Conservation (phyloP, 73 alveolate genomes). For the Paramecium caudatum region DNA sequence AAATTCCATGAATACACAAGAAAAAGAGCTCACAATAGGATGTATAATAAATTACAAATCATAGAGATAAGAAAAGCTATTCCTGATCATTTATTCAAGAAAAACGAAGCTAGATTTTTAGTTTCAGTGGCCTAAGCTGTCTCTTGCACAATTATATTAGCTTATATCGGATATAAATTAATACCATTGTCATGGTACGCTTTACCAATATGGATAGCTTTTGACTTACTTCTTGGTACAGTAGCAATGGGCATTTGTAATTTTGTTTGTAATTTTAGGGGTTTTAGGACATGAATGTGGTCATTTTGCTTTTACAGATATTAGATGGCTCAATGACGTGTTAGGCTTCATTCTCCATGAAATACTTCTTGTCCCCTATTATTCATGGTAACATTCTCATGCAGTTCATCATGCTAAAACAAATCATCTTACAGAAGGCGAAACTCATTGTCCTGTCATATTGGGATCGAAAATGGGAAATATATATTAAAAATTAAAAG, state of each 20-base stretch:
- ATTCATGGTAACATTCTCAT: constrained; percentile 68
- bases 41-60: not conserved
- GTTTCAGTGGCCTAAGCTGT: constrained; percentile 31
- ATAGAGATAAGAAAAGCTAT: constrained; percentile 59
- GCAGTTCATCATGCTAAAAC: constrained; percentile 66
- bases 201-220: constrained; percentile 55
- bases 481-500: constrained; percentile 34
- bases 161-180: constrained; percentile 21
- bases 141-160: not conserved
- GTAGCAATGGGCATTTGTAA: constrained; percentile 49
- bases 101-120: constrained; percentile 60
- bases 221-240: constrained; percentile 36
- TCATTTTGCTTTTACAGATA: constrained; percentile 53
- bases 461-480: constrained; percentile 1
- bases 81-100: constrained; percentile 43
- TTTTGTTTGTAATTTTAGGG: not conserved
- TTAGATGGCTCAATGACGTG: constrained; percentile 2
- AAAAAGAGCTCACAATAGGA: not conserved
- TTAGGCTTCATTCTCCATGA: constrained; percentile 55
- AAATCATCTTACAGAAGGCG: constrained; percentile 70
- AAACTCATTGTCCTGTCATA: constrained; percentile 57
- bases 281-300: constrained; percentile 72
- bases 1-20: not conserved
- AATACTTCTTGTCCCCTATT: constrained; percentile 55
- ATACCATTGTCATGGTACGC: constrained; percentile 47